Conservation (phyloP, 768 basidiomycete species). For the Termitomyces sp. region DNA sequence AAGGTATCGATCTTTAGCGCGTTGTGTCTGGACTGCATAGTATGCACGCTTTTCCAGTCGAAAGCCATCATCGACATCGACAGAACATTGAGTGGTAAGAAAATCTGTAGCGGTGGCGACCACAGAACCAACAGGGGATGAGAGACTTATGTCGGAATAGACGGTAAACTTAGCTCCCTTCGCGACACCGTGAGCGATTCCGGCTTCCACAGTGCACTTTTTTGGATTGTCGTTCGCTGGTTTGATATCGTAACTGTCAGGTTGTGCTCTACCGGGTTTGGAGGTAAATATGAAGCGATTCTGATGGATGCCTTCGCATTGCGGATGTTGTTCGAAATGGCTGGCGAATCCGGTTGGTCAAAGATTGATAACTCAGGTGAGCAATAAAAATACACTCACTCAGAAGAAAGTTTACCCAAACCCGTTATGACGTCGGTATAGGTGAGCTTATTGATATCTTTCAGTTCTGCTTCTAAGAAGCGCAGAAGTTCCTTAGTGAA, state of each 20-base stretch:
- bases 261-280: not conserved
- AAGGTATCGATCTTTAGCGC: not conserved
- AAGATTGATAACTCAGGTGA: not conserved
- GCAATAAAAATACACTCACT: too few relatives aligned
- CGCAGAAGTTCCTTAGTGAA: constrained; percentile 3
- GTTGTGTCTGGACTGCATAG: not conserved
- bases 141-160: not conserved
- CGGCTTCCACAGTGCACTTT: not conserved
- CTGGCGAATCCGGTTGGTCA: not conserved
- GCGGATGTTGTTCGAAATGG: constrained; percentile 9
- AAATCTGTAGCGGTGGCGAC: not conserved
- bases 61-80: not conserved
- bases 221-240: not conserved
- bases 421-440: constrained; percentile 1
- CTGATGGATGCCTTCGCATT: constrained; percentile 5
- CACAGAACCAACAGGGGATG: not conserved
- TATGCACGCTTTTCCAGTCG: not conserved
- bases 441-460: not conserved
- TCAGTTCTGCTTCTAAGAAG: not conserved
- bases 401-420: not conserved
- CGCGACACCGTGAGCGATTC: not conserved
- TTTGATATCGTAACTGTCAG: not conserved
- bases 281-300: not conserved
- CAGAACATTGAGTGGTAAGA: not conserved
- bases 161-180: not conserved